Percentiles rank a stretch among this genome's conserved stretches.
phyloP scores from a whole-genome alignment of 805 yeast genomes.

The Ogataea ramenticola region DNA sequence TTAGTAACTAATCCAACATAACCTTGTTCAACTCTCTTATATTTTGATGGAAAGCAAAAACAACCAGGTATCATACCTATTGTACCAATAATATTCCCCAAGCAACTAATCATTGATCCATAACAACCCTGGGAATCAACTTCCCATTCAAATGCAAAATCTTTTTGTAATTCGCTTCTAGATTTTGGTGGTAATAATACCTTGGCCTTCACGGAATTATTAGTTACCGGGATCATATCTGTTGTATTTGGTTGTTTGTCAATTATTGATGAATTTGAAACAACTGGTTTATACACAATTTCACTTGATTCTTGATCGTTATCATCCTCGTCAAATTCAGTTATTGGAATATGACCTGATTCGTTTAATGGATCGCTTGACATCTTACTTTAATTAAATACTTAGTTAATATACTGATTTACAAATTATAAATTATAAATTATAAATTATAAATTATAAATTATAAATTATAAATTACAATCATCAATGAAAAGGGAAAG shows the following conservation, averaged over 20 bases:
- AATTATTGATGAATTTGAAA: neutral
- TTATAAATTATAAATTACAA: too few species aligned
- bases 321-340: too few species aligned
- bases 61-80: conserved; percentile 51
- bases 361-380: too few species aligned
- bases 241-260: too few species aligned
- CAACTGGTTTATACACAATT: neutral
- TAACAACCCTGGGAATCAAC: conserved; percentile 28
- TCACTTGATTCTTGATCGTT: too few species aligned
- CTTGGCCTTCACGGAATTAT: too few species aligned
- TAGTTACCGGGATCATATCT: neutral
- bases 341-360: too few species aligned
- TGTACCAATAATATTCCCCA: conserved; percentile 44
- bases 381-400: too few species aligned
- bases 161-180: conserved; percentile 15
- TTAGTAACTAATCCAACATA: conserved; percentile 60
- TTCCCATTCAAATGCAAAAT: conserved; percentile 27
- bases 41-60: conserved; percentile 51
- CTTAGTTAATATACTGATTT: too few species aligned
- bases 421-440: too few species aligned
- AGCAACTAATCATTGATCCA: conserved; percentile 27
- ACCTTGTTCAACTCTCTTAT: conserved; percentile 55
- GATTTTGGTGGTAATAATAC: neutral
- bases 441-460: too few species aligned
- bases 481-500: too few species aligned